These are phyloP conservation scores for Globisporangium echinulatum DNA, from an alignment of 352 stramenopile species.

Conservation along the genomic window DNA sequence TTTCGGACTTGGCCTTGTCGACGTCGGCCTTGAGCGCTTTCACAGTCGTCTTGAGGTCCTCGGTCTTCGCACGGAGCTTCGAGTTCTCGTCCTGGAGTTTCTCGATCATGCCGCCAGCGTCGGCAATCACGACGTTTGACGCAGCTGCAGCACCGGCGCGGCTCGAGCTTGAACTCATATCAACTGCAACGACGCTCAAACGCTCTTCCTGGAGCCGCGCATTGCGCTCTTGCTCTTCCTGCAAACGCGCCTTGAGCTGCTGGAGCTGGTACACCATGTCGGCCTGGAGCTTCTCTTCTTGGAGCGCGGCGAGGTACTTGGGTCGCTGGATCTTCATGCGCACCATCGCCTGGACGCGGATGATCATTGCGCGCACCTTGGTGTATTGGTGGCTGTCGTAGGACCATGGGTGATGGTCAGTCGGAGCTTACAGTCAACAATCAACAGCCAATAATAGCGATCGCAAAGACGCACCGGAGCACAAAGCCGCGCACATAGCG, in stretches of 20 bases:
- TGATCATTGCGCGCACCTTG: slow-evolving; percentile 59
- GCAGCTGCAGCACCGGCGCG: slow-evolving; percentile 17
- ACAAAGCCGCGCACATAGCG: slow-evolving; percentile 68
- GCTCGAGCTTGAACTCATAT: slow-evolving; percentile 9
- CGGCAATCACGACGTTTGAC: slow-evolving; percentile 68
- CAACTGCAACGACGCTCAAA: slow-evolving; percentile 32
- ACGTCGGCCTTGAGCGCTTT: slow-evolving; percentile 62
- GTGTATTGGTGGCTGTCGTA: slow-evolving; percentile 31
- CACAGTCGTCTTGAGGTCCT: slow-evolving; percentile 59
- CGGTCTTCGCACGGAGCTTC: slow-evolving; percentile 72
- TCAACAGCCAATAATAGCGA: not conserved
- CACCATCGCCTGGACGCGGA: slow-evolving; percentile 70
- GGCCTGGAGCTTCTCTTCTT: slow-evolving; percentile 78
- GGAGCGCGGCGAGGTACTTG: slow-evolving; percentile 66
- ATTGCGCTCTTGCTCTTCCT: slow-evolving; percentile 76
- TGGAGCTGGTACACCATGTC: slow-evolving; percentile 84
- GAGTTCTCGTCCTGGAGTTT: slow-evolving; percentile 74
- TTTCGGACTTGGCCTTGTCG: slow-evolving; percentile 71
- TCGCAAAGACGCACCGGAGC: slow-evolving; percentile 20
- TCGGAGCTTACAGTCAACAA: not conserved
- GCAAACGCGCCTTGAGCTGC: slow-evolving; percentile 68
- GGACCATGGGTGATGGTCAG: not conserved
- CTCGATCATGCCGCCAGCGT: slow-evolving; percentile 80
- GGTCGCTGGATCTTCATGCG: slow-evolving; percentile 78
- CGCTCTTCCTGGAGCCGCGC: slow-evolving; percentile 52